A percentile compares a stretch with the other conserved stretches of the same genome.
phyloP scores from a whole-genome alignment of 345 rosid genomes.

The Pistacia atlantica region DNA sequence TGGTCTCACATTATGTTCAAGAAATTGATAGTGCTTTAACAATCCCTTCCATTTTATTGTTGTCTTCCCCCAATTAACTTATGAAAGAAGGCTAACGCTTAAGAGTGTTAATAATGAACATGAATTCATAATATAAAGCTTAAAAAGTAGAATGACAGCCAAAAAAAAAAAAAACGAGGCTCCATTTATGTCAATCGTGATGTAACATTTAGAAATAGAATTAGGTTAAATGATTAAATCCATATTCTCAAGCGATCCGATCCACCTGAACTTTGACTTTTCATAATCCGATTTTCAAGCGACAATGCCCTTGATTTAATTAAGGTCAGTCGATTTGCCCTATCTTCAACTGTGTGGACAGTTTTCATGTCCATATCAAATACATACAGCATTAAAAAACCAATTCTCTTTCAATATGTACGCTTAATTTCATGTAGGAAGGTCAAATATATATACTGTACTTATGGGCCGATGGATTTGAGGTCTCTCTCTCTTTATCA shows the following conservation, averaged over 20 bases:
- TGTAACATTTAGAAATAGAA: not conserved
- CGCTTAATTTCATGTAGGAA: not conserved
- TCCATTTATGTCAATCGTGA: not conserved
- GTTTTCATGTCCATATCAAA: not conserved
- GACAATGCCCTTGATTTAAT: not conserved
- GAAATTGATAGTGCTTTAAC: too few species aligned
- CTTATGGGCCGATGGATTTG: too few species aligned
- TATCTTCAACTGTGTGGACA: not conserved
- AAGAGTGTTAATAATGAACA: too few species aligned
- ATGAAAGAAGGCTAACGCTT: too few species aligned
- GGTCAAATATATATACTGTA: too few species aligned
- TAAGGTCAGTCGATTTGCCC: not conserved
- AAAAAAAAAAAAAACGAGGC: not conserved
- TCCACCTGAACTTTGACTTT: not conserved
- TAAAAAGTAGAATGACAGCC: not conserved
- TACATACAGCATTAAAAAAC: not conserved
- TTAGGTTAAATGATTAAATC: constrained; percentile 31
- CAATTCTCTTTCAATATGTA: not conserved
- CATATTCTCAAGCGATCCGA: constrained; percentile 21
- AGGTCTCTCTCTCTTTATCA: not conserved
- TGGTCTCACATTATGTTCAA: too few species aligned
- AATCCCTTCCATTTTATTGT: too few species aligned
- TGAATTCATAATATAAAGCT: not conserved
- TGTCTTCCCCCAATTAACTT: too few species aligned
- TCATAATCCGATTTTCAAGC: constrained; percentile 19